Evolutionary conservation across 2,329 filamentous ascomycete genomes (phyloP).

Genomic region (Hirsutella thompsonii): DNA sequence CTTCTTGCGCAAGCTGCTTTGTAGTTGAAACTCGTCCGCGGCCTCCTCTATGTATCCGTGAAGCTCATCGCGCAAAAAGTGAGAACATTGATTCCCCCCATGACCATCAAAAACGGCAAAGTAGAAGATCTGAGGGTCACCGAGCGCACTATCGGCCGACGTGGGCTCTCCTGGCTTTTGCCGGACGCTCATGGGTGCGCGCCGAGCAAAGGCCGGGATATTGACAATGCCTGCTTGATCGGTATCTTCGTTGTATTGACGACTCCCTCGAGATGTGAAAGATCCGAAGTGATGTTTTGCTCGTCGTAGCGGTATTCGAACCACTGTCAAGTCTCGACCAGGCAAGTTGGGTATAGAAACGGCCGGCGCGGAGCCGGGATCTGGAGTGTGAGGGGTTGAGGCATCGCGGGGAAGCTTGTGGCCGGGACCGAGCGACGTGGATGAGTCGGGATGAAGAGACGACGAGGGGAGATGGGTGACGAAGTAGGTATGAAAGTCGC

Average conservation of each 20-base stretch:
- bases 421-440: constrained; percentile 47
- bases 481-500: constrained; percentile 87
- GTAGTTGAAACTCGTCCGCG: constrained; percentile 61
- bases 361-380: constrained; percentile 39
- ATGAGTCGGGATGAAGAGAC: constrained; percentile 79
- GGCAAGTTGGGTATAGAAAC: constrained; percentile 47
- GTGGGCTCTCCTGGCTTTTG: constrained; percentile 46
- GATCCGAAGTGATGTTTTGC: constrained; percentile 95
- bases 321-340: constrained; percentile 73
- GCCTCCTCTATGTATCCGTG: constrained; percentile 83
- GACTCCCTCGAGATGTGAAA: constrained; percentile 63
- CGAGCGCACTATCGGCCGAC: constrained; percentile 62
- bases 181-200: constrained; percentile 53
- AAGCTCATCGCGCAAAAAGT: constrained; percentile 71
- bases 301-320: constrained; percentile 82
- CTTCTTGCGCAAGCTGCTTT: constrained; percentile 54
- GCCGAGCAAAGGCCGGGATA: constrained; percentile 82
- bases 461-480: constrained; percentile 91
- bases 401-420: constrained; percentile 81
- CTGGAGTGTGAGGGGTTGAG: constrained; percentile 61
- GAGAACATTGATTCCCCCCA: constrained; percentile 78
- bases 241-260: constrained; percentile 85
- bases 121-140: constrained; percentile 94
- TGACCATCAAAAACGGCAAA: constrained; percentile 96
- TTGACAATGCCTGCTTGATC: constrained; percentile 91